These are phyloP conservation scores for Coemansia sp. DNA, from an alignment of 192 early-diverging fungal species.

Conservation along the genomic window DNA sequence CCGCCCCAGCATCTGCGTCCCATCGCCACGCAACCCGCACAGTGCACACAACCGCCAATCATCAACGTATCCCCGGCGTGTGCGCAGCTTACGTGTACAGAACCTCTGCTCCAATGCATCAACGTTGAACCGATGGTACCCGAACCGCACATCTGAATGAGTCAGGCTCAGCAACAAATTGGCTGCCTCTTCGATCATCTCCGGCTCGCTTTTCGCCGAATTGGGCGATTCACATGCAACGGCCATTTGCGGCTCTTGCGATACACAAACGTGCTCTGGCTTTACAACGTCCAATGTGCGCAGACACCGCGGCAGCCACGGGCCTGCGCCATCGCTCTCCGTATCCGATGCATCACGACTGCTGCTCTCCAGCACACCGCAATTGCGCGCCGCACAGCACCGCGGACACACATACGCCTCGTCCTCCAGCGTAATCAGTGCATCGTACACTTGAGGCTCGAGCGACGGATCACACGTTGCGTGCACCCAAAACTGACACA, in stretches of 20 bases:
- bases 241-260: background rate
- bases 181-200: conserved; percentile 26
- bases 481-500: conserved; percentile 62
- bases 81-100: conserved; percentile 2
- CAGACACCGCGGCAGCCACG: conserved; percentile 13
- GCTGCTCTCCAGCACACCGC: conserved; percentile 1
- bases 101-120: conserved; percentile 29
- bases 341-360: conserved; percentile 2
- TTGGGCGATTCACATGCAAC: background rate
- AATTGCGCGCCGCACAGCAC: conserved; percentile 19
- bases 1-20: conserved; percentile 17
- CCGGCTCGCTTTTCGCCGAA: conserved; percentile 2
- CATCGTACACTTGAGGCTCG: conserved; percentile 57
- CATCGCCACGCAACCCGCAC: conserved; percentile 42
- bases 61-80: background rate
- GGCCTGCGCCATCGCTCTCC: conserved; percentile 1
- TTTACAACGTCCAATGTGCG: background rate
- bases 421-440: conserved; percentile 57
- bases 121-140: conserved; percentile 23
- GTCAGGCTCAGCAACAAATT: conserved; percentile 49
- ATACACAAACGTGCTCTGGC: background rate
- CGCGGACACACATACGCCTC: conserved; percentile 61
- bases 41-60: conserved; percentile 34
- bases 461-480: conserved; percentile 55
- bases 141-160: conserved; percentile 46